Conservation (phyloP, 2,329 filamentous ascomycete species). For the Cladosporium sp. region DNA sequence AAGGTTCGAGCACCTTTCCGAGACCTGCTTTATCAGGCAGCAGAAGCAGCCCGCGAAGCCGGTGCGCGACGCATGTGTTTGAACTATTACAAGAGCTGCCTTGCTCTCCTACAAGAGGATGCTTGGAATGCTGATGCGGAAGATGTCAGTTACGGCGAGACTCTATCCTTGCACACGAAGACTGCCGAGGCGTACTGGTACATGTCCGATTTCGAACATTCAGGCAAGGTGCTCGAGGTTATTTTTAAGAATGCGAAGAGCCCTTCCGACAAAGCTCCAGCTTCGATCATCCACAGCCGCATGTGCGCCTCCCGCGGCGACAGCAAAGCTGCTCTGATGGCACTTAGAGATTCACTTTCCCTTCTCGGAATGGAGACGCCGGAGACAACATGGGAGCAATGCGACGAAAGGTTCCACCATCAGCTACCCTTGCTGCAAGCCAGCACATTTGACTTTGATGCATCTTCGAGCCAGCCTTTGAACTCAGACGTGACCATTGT, state of each 20-base stretch:
- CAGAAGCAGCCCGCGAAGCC: slow-evolving; percentile 71
- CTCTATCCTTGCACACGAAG: slow-evolving; percentile 70
- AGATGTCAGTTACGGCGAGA: slow-evolving; percentile 83
- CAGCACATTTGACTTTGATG: slow-evolving; percentile 15
- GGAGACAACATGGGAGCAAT: slow-evolving; percentile 66
- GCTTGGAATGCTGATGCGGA: slow-evolving; percentile 65
- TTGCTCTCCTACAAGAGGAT: slow-evolving; percentile 71
- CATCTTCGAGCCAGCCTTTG: slow-evolving; percentile 37
- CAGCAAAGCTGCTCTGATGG: slow-evolving; percentile 61
- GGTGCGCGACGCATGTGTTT: slow-evolving; percentile 77
- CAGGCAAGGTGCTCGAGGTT: slow-evolving; percentile 61
- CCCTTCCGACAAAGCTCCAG: slow-evolving; percentile 73
- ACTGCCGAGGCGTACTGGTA: slow-evolving; percentile 80
- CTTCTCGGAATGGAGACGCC: slow-evolving; percentile 65
- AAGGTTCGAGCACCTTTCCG: slow-evolving; percentile 53
- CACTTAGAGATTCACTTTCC: slow-evolving; percentile 64
- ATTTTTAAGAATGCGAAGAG: slow-evolving; percentile 67
- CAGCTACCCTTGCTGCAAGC: slow-evolving; percentile 25
- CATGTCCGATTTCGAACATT: slow-evolving; percentile 65
- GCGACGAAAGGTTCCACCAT: slow-evolving; percentile 66
- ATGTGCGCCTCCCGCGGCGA: slow-evolving; percentile 73
- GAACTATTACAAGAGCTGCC: slow-evolving; percentile 73
- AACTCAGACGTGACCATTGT: slow-evolving; percentile 57
- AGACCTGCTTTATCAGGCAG: slow-evolving; percentile 72
- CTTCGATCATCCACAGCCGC: slow-evolving; percentile 76